phyloP scores from a whole-genome alignment of 2,329 filamentous ascomycete genomes.

The Ramularia endophylla region DNA sequence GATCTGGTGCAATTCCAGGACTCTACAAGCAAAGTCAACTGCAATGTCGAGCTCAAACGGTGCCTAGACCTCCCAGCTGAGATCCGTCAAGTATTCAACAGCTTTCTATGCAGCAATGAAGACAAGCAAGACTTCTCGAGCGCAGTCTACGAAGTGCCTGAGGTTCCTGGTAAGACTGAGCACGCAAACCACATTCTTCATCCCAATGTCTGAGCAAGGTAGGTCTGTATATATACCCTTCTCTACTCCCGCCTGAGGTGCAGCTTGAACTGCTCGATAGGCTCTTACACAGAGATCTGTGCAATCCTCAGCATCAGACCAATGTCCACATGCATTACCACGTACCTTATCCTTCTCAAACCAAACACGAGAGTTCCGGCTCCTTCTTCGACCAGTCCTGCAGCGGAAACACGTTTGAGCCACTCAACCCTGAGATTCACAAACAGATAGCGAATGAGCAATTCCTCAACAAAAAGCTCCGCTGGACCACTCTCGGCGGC shows the following conservation, averaged over 20 bases:
- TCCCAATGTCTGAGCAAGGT: slow-evolving; percentile 23
- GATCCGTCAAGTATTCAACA: slow-evolving; percentile 12
- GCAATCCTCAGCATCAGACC: slow-evolving; percentile 68
- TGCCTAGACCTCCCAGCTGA: slow-evolving; percentile 8
- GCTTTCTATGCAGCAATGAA: slow-evolving; percentile 11
- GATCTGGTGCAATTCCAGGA: slow-evolving; percentile 13
- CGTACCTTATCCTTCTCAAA: slow-evolving; percentile 54
- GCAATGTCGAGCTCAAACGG: slow-evolving; percentile 1
- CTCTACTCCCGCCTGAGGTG: slow-evolving; percentile 61
- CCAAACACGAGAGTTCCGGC: slow-evolving; percentile 33
- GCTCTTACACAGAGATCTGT: slow-evolving; percentile 72
- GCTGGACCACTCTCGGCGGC: slow-evolving; percentile 90
- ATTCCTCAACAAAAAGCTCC: slow-evolving; percentile 71
- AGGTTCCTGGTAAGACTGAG: slow-evolving; percentile 58
- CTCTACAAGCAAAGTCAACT: not conserved
- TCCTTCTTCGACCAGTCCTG: slow-evolving; percentile 50
- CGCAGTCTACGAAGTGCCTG: slow-evolving; percentile 51
- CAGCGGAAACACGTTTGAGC: slow-evolving; percentile 33
- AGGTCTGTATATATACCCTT: slow-evolving; percentile 73
- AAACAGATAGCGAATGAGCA: slow-evolving; percentile 63
- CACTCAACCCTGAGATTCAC: slow-evolving; percentile 69
- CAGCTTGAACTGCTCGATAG: slow-evolving; percentile 66
- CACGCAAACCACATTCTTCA: not conserved
- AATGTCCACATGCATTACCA: slow-evolving; percentile 84
- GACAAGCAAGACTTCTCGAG: not conserved